Base-by-base conservation (phyloP, 2,329 filamentous ascomycete species). In the Cryoendolithus antarcticus region DNA sequence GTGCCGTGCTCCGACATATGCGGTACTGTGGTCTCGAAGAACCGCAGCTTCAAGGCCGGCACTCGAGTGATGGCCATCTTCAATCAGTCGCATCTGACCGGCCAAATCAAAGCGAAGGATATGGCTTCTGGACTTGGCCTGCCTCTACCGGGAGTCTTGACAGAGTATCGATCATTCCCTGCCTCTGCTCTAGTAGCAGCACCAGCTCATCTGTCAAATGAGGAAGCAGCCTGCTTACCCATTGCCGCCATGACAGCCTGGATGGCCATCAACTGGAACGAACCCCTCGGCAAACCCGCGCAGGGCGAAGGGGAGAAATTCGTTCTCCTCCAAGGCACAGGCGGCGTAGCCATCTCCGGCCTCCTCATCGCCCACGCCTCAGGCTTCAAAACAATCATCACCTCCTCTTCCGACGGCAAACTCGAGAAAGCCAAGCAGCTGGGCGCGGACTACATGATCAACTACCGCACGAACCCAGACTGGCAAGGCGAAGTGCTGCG, bases 1-100 rank as follows among this genome's bases (percentile, higher is more conserved):
- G 74, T 83, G 1, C 77, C 78, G 1, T 79, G 75, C 57, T 80
- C 77, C 13, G 80, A 85, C 58, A 81, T 80, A 68, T 80, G 77
- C 59, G 80, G 80, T 33, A 66, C 67, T 6, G 63, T 84, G 34
- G 61, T 72, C 2, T 49, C 71, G 24, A 71, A 72, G 28, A 54
- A 64, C 11, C 54, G 58, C 2, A 60, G 62, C 4, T 74, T 73
- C 62, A 64, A 66, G 39, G 58, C 63, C 10, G 78, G 79, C 42
- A 73, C 81, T 41, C 72, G 77, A n/a, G 79, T 85, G 30, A 66
- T 81, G 40, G 71, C 71, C 12, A 80, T 73, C 37, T 84, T 82
- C 59, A 71, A 71, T 24, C 64, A 65, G 21, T 63, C 62, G n/a
- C 66, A 70, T 50, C 59, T 76, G 38, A 68, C 65, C 3, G 77